Percentiles rank a stretch among this genome's conserved stretches.
Evolutionary conservation across 2,329 filamentous ascomycete genomes (phyloP).

Genomic region (Colletotrichum salicis): DNA sequence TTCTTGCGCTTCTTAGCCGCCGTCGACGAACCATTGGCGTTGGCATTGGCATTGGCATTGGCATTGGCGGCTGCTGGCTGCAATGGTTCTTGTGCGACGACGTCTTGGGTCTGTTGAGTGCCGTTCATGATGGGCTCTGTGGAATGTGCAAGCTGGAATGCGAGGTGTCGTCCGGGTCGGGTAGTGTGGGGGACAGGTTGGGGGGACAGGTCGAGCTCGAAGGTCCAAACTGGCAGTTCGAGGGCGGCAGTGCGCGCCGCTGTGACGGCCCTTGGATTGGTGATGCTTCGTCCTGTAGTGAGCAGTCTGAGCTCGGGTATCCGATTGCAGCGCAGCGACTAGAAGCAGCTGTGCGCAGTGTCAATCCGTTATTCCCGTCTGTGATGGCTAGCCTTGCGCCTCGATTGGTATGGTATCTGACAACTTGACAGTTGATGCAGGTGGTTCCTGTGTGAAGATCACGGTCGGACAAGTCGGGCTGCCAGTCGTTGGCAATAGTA

Average conservation of each 20-base stretch:
- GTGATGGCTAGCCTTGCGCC: neutral
- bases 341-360: slow-evolving; percentile 8
- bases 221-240: neutral
- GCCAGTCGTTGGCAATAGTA: neutral
- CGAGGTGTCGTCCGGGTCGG: neutral
- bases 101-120: slow-evolving; percentile 29
- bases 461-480: neutral
- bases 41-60: neutral
- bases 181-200: slow-evolving; percentile 13
- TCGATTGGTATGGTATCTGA: neutral
- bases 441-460: neutral
- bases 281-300: slow-evolving; percentile 23
- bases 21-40: slow-evolving; percentile 33
- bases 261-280: slow-evolving; percentile 11
- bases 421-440: neutral
- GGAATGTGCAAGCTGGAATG: slow-evolving; percentile 15
- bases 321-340: slow-evolving; percentile 12
- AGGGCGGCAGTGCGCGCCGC: slow-evolving; percentile 10
- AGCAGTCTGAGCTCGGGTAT: slow-evolving; percentile 10
- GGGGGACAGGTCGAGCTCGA: slow-evolving; percentile 2
- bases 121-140: slow-evolving; percentile 32
- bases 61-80: slow-evolving; percentile 26
- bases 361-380: neutral
- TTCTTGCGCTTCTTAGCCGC: slow-evolving; percentile 77
- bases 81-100: slow-evolving; percentile 26